Evolutionary conservation across 768 basidiomycete genomes (phyloP), one percentile per base, ranked within the genome.

Genomic region (Inosperma sp.): DNA sequence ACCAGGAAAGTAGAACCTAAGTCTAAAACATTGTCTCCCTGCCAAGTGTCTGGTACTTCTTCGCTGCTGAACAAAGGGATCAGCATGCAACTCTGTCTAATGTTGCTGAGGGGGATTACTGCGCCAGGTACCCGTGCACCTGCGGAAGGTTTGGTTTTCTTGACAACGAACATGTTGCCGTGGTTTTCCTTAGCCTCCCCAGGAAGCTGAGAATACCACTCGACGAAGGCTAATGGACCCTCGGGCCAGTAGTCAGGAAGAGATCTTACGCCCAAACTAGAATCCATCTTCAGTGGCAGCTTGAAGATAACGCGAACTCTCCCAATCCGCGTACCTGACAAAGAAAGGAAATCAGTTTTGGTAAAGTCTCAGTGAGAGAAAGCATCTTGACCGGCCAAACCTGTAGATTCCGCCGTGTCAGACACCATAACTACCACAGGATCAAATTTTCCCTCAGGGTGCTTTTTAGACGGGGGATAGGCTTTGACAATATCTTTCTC

Each of bases 61-160:
- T 13, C 36, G 8, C 36, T 37, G 5, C 8, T 19, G 36, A 55
- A 51, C 12, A 35, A 12, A 23, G 54, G 54, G 34, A 55, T 30
- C 5, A 55, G 46, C 54, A 56, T 56, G 34, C 55, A 52, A 17
- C 47, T 52, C 34, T 51, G 49, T 3, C 54, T 35, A 35, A 55
- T 55, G n/a, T 56, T 48, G 22, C 57, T 57, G 1, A 71, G 19
- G 5, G 69, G 64, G 22, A 72, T 56, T 37, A 72, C 57, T 8
- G 59, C 48, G 4, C 56, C 54, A 5, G 35, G 41, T 30, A 21
- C 27, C 17, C 31, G 22, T 13, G 13, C 17, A 29, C 52, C 58
- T 48, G 54, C 54, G 29, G 27, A 59, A 33, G 30, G 40, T 47
- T 46, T 51, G 57, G 25, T 14, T 34, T 49, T 55, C n/a, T 47